A percentile compares a stretch with the other conserved stretches of the same genome.
phyloP scores from a whole-genome alignment of 2,329 filamentous ascomycete genomes.

The Parascedosporium putredinis region DNA sequence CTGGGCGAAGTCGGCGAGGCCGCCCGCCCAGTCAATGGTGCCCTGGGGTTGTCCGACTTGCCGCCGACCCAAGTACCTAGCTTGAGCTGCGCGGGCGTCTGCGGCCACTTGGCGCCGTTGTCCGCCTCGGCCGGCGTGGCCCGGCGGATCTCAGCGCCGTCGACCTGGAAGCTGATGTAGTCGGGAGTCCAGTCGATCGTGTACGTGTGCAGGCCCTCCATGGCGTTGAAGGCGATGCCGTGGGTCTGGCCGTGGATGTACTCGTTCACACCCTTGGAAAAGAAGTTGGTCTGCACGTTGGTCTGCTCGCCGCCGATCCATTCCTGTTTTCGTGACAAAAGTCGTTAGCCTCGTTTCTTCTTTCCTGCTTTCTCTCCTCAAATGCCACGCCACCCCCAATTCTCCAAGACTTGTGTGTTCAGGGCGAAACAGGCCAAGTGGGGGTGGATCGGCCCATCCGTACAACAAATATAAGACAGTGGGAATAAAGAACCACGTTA shows the following conservation, averaged over 20 bases:
- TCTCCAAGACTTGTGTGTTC: not conserved
- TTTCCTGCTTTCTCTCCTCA: too few relatives aligned
- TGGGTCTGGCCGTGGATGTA: constrained; percentile 39
- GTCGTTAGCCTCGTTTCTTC: too few relatives aligned
- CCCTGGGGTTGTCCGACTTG: constrained; percentile 37
- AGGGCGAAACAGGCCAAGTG: not conserved
- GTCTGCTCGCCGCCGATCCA: constrained; percentile 59
- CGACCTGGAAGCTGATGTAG: constrained; percentile 48
- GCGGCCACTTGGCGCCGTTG: constrained; percentile 39
- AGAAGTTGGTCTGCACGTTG: constrained; percentile 79
- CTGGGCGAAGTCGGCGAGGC: constrained; percentile 44
- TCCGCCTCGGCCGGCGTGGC: constrained; percentile 37
- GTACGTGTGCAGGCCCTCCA: constrained; percentile 49
- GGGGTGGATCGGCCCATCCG: not conserved
- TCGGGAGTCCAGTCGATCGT: constrained; percentile 56
- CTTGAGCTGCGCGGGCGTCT: constrained; percentile 59
- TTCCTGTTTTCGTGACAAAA: too few relatives aligned
- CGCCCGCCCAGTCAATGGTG: constrained; percentile 59
- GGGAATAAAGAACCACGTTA: not conserved
- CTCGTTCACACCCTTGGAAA: constrained; percentile 54
- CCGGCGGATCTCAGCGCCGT: constrained; percentile 35
- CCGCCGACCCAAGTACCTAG: constrained; percentile 48
- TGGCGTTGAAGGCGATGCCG: constrained; percentile 27
- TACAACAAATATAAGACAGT: not conserved
- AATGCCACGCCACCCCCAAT: too few relatives aligned